A percentile compares a stretch with the other conserved stretches of the same genome.
Evolutionary conservation across 148 eudicot genomes (phyloP).

Genomic region (Persicaria tinctoria): DNA sequence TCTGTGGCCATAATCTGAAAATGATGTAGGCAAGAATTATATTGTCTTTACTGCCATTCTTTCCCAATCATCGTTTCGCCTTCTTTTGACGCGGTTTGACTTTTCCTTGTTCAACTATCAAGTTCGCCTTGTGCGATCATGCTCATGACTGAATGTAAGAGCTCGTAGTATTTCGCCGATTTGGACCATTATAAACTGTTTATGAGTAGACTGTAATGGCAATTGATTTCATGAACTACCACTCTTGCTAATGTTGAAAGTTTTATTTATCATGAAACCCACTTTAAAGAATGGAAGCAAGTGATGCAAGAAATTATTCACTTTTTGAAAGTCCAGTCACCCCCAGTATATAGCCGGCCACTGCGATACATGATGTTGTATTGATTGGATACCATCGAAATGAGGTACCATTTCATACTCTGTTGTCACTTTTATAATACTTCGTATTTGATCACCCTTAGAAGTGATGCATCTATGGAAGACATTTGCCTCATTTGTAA

Average conservation of each 20-base stretch:
- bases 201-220: not conserved
- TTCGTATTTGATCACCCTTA: not conserved
- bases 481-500: not conserved
- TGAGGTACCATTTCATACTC: conserved; percentile 47
- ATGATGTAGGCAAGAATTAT: not conserved
- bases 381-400: conserved; percentile 83
- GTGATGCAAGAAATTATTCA: conserved; percentile 81
- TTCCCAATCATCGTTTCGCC: not conserved
- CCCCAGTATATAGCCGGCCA: conserved; percentile 47
- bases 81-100: not conserved
- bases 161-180: too few species aligned
- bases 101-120: not conserved
- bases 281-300: conserved; percentile 84
- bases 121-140: too few species aligned
- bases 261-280: conserved; percentile 48
- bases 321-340: conserved; percentile 54
- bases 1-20: not conserved
- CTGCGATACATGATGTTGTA: conserved; percentile 80
- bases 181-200: not conserved
- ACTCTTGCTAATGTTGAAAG: not conserved
- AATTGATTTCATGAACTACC: not conserved
- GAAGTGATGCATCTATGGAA: not conserved
- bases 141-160: too few species aligned
- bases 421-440: not conserved
- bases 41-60: not conserved